phyloP scores from a whole-genome alignment of 148 eudicot species.

The Rhododendron vialii region DNA sequence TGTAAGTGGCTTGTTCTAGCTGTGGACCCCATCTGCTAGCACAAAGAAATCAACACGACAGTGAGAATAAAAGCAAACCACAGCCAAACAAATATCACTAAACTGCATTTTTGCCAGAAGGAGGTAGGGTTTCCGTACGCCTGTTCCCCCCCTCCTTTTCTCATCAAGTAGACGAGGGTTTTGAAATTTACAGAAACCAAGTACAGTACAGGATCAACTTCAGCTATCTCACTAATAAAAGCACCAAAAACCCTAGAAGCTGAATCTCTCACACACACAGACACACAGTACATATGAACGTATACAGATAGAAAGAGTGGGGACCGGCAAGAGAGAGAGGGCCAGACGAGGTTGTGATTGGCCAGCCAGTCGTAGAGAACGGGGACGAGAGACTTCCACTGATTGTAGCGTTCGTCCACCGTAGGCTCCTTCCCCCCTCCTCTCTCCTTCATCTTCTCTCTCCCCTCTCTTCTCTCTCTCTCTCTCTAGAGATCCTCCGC shows the following conservation, averaged over 20 bases:
- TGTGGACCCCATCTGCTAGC: constrained; percentile 86
- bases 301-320: neutral
- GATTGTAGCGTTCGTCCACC: constrained; percentile 40
- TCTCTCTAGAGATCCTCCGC: neutral
- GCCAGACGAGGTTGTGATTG: constrained; percentile 61
- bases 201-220: neutral
- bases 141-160: constrained; percentile 4
- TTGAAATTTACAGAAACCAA: neutral
- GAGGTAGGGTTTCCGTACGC: neutral
- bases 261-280: neutral
- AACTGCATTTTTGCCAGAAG: neutral
- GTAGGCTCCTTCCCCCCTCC: constrained; percentile 24
- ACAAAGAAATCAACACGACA: constrained; percentile 23
- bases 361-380: constrained; percentile 54
- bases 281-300: neutral
- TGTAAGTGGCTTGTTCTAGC: constrained; percentile 63
- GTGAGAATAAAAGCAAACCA: neutral
- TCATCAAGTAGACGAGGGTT: constrained; percentile 1
- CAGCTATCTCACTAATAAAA: neutral
- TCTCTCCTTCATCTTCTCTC: constrained; percentile 49
- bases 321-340: constrained; percentile 77
- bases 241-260: constrained; percentile 18
- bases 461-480: constrained; percentile 5
- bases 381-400: constrained; percentile 56
- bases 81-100: neutral